Evolutionary conservation across 2,329 filamentous ascomycete species (phyloP), one percentile per base, ranked within the genome.

Genomic region (Atkinsonella hypoxylon): DNA sequence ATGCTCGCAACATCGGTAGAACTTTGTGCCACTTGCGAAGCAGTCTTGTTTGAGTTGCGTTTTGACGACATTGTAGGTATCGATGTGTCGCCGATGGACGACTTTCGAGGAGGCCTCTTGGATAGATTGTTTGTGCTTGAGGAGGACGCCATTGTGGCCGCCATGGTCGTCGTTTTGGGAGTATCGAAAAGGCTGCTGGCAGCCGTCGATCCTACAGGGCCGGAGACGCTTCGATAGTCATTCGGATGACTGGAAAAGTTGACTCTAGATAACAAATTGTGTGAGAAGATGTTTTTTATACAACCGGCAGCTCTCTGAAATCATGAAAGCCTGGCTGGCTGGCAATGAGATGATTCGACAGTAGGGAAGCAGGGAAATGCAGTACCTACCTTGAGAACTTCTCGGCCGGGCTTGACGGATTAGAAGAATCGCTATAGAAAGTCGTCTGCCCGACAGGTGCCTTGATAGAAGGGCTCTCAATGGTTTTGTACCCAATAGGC

Each of bases 21-120:
- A 26, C 76, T 79, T n/a, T 79, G 69, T 32, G 76, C 67, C 55
- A 67, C 75, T 56, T 84, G 82, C 45, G 78, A 74, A 1, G 79
- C 74, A 26, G 71, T 75, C 58, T 79, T 56, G 78, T 54, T 48
- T 20, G 43, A 38, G 7, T 75, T 73, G 51, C 79, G 73, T 2
- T 79, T 77, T 10, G 72, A 74, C 7, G 87, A 88, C 46, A 87
- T 75, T 10, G 81, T 79, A 2, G 91, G 95, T 45, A 94, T 85
- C n/a, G 87, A 86, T 11, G 90, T 96, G 66, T 97, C 91, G n/a
- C 22, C 38, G 61, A 95, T 91, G 11, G 91, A 96, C 3, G 87
- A 86, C 51, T 86, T 95, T 60, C 90, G 82, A 51, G 83, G 80
- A 18, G 70, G 55, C 39, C 62, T 67, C 54, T 68, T 70, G 41